Evolutionary conservation across 2,329 filamentous ascomycete species (phyloP), one percentile per base, ranked within the genome.

Genomic region (Ophiostoma triangulosporum): DNA sequence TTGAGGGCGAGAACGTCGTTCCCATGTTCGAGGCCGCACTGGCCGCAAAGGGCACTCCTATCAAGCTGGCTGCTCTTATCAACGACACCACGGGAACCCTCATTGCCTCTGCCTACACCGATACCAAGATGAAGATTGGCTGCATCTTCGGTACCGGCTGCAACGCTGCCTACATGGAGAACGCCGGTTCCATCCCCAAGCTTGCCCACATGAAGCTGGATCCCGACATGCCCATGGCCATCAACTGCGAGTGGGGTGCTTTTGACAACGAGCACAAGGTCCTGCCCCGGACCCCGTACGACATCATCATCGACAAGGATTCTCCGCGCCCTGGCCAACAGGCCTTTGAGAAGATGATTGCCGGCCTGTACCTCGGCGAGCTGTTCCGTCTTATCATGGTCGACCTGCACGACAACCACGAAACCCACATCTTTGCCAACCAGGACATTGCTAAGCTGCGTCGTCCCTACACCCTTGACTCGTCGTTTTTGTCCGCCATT

Each of bases 81-180:
- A 98, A 98, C 68, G 93, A 98, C 68, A 98, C 93, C 48, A 97
- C 91, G 17, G 93, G 93, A 63, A 98, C 93, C 31, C 74, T 98
- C 63, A 95, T 98, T 64, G 93, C 93, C 57, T 97, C 91, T 26
- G 85, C 88, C 29, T 98, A 98, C 71, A 97, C 91, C n/a, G 90
- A 98, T 66, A 73, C 83, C 46, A 81, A 83, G 61, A 94, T 96
- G 80, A 89, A 83, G 71, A 93, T 97, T 63, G 93, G 93, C 54
- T 96, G 91, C 70, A 98, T 98, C 65, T 98, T 98, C 64, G 93
- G 93, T 62, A 98, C 93, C 12, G 93, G 93, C 56, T 96, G 93
- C 73, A 98, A 98, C 64, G 93, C 91, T 38, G 93, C 93, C 36
- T 98, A 98, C 73, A 95, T 98, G 86, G 93, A 98, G 70, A 72